Conservation (phyloP, 352 stramenopile species). For the Globisporangium orthogonon region DNA sequence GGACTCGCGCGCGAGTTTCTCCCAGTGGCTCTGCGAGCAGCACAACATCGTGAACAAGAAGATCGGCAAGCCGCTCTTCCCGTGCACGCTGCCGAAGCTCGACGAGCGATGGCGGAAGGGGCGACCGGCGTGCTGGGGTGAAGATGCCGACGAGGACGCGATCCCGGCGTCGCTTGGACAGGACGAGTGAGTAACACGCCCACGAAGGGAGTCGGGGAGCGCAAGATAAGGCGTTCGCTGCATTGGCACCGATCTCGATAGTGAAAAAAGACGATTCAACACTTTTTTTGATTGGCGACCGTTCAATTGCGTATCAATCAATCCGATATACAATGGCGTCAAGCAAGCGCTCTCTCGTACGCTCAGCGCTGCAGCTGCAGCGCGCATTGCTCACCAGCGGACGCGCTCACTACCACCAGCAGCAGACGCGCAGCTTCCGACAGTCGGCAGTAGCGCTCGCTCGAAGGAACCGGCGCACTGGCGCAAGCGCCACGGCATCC, state of each 20-base stretch:
- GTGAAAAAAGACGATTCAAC: too few relatives aligned
- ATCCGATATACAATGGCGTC: background rate
- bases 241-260: background rate
- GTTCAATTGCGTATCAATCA: background rate
- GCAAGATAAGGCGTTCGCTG: too few relatives aligned
- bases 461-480: background rate
- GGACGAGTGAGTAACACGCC: background rate
- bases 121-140: slow-evolving; percentile 75
- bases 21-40: slow-evolving; percentile 95
- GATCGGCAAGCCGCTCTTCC: slow-evolving; percentile 92
- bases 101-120: slow-evolving; percentile 94
- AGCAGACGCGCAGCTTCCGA: slow-evolving; percentile 1
- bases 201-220: background rate
- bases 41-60: slow-evolving; percentile 98
- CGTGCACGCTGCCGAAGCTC: slow-evolving; percentile 91
- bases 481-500: background rate
- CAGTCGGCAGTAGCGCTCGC: background rate
- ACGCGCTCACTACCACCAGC: background rate
- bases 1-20: slow-evolving; percentile 90
- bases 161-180: slow-evolving; percentile 22
- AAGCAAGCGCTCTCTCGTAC: background rate
- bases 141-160: slow-evolving; percentile 31
- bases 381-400: background rate
- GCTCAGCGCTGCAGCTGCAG: background rate
- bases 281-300: background rate